These are phyloP conservation scores for Cytospora piceae DNA, from an alignment of 2,329 filamentous ascomycete species.

Conservation along the genomic window DNA sequence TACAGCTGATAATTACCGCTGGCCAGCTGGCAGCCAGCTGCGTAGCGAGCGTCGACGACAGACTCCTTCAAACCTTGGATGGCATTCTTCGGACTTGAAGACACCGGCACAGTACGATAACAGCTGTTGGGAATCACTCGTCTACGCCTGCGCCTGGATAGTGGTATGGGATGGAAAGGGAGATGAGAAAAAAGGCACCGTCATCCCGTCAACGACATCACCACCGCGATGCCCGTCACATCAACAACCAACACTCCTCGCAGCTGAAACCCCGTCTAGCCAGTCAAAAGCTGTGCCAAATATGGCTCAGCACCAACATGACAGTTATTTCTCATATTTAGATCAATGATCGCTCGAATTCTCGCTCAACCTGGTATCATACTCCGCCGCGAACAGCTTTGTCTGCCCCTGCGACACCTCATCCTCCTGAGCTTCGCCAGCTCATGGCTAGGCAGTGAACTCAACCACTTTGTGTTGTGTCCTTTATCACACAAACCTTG, in stretches of 20 bases:
- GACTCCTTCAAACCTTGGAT: not conserved
- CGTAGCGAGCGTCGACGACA: not conserved
- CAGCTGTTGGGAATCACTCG: not conserved
- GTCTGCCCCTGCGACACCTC: constrained; percentile 70
- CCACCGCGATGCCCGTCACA: not conserved
- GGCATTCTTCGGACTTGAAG: not conserved
- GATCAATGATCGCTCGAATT: not conserved
- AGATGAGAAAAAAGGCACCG: not conserved
- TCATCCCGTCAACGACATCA: not conserved
- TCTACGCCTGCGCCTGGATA: not conserved
- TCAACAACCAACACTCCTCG: not conserved
- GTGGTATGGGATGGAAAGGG: not conserved
- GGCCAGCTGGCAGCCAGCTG: not conserved
- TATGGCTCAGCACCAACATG: not conserved
- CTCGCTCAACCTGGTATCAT: not conserved
- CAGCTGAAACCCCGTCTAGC: too few relatives aligned
- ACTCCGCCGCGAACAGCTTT: constrained; percentile 46
- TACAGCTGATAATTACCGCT: not conserved
- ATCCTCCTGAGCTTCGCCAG: too few relatives aligned
- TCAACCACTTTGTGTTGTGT: too few relatives aligned
- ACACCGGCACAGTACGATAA: not conserved
- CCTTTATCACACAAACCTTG: too few relatives aligned
- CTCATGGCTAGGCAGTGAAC: too few relatives aligned
- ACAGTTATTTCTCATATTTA: not conserved
- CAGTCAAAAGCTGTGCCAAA: not conserved